Evolutionary conservation across 352 stramenopile species (phyloP).

Genomic region (Thalassiosira hispida): DNA sequence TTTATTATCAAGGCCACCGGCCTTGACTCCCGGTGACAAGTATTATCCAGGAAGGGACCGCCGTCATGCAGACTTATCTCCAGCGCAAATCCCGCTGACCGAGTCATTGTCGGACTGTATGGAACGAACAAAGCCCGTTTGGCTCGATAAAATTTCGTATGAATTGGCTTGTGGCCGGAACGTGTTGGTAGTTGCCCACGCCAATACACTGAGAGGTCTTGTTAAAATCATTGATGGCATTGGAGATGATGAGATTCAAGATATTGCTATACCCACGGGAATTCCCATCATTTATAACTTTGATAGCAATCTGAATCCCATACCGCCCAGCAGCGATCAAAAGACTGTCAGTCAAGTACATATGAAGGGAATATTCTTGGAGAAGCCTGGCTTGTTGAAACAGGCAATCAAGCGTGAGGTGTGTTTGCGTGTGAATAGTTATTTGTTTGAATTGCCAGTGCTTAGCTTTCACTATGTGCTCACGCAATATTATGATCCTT

Average conservation of each 20-base stretch:
- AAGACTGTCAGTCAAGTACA: constrained; percentile 67
- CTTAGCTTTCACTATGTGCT: no score
- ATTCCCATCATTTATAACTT: constrained; percentile 89
- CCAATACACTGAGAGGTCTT: constrained; percentile 92
- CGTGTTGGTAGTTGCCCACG: constrained; percentile 94
- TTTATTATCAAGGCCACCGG: constrained; percentile 54
- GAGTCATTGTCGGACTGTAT: constrained; percentile 92
- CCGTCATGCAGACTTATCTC: constrained; percentile 89
- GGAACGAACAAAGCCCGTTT: constrained; percentile 91
- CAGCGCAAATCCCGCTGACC: constrained; percentile 89
- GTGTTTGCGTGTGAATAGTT: no score
- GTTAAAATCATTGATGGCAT: constrained; percentile 93
- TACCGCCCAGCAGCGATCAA: constrained; percentile 58
- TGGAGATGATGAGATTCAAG: constrained; percentile 90
- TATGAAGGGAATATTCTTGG: constrained; percentile 83
- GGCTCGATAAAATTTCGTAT: constrained; percentile 90
- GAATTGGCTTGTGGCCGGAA: constrained; percentile 93
- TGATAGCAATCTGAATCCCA: constrained; percentile 71
- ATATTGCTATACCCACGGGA: constrained; percentile 94
- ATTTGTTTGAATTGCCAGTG: no score
- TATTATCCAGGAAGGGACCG: constrained; percentile 93
- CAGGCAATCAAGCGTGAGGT: constrained; percentile 80
- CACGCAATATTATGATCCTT: no score
- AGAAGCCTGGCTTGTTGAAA: constrained; percentile 83
- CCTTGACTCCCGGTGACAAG: constrained; percentile 79